Conservation (phyloP, 2,329 filamentous ascomycete species). For the Raffaelea arxii region DNA sequence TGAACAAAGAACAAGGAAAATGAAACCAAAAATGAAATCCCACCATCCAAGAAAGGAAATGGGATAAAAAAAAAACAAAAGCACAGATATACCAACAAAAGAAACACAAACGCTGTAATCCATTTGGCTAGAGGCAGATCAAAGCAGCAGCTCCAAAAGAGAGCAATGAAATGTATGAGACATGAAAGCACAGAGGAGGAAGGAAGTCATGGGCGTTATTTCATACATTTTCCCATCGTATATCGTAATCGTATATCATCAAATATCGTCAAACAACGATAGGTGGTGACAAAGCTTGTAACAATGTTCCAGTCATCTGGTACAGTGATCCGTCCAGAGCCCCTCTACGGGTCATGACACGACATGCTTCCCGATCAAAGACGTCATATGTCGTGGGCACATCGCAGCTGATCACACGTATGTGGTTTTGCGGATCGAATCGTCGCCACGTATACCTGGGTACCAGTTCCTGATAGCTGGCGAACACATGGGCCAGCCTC, state of each 20-base stretch:
- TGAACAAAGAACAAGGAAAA: background rate
- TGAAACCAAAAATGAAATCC: background rate
- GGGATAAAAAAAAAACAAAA: background rate
- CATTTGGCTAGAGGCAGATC: too few species aligned
- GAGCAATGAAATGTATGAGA: too few species aligned
- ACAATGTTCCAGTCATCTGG: background rate
- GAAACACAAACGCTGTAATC: too few species aligned
- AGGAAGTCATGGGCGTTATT: background rate
- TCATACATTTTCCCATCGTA: background rate
- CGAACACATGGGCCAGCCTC: constrained; percentile 21
- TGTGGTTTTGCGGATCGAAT: constrained; percentile 23
- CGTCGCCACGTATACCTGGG: constrained; percentile 20
- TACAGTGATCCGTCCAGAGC: constrained; percentile 30
- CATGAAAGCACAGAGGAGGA: too few species aligned
- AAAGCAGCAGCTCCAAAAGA: too few species aligned
- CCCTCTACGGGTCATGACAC: constrained; percentile 28
- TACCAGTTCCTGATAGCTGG: constrained; percentile 15
- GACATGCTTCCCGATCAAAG: constrained; percentile 23
- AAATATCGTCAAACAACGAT: background rate
- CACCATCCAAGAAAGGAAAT: background rate
- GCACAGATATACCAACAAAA: background rate
- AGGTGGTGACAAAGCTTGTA: background rate
- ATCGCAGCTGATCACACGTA: constrained; percentile 28
- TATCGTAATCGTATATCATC: background rate
- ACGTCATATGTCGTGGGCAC: constrained; percentile 27